These are phyloP conservation scores for Fusarium dlaminii DNA, from an alignment of 2,329 filamentous ascomycete genomes.

Conservation along the genomic window DNA sequence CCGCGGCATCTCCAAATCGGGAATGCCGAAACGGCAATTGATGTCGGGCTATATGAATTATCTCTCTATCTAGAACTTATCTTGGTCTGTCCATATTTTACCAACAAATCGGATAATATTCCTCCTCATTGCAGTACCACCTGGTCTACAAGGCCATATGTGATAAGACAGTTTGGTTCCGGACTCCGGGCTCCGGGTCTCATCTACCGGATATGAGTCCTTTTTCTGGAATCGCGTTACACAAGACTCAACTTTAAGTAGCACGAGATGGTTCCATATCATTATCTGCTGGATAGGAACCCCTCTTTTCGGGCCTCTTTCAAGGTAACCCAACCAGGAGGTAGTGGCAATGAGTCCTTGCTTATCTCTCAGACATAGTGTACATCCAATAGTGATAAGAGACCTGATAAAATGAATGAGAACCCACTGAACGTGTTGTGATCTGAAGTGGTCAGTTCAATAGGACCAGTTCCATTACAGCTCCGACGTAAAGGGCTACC, in stretches of 20 bases:
- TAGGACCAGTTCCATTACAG: neutral
- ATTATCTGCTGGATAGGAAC: neutral
- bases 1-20: neutral
- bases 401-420: neutral
- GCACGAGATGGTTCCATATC: too few relatives aligned
- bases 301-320: neutral
- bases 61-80: neutral
- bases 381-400: neutral
- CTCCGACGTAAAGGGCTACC: accelerated
- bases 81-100: accelerated
- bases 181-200: neutral
- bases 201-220: neutral
- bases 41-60: neutral
- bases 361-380: neutral
- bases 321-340: neutral
- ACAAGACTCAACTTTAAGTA: neutral
- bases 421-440: accelerated
- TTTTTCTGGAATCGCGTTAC: neutral
- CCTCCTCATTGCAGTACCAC: accelerated
- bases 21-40: neutral
- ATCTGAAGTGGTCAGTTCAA: too few relatives aligned
- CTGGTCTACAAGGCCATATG: neutral
- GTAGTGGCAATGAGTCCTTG: neutral
- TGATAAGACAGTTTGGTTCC: neutral
- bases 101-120: neutral